Evolutionary conservation across 495 filamentous ascomycete genomes (phyloP), one percentile per base, ranked within the genome.

Genomic region (Penicillium manginii): DNA sequence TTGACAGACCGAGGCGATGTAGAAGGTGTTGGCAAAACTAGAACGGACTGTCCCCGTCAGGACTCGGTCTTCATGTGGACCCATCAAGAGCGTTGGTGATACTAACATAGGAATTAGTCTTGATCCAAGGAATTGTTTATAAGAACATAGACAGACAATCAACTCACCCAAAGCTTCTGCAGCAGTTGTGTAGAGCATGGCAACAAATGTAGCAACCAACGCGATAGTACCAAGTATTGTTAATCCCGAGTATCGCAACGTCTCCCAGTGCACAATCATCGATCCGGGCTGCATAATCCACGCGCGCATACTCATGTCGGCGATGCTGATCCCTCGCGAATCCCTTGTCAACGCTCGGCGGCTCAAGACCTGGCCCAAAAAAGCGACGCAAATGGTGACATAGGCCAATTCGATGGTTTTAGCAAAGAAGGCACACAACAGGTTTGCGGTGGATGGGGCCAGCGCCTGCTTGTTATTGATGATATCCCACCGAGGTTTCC

Each of bases 321-420:
- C 84, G 18, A 93, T 80, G 5, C 83, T 89, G 50, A 92, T 79
- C 1, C 90, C 89, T 2, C 57, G 66, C 0, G 80, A 83, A 15
- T 77, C 69, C 45, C 75, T 77, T 12, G 75, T 78, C 43, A 89
- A 75, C 0, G 89, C 86, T 22, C 87, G 76, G 10, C 86, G 78
- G 40, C 83, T 88, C 10, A 93, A 70, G 3, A 87, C 81, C 74
- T 93, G 90, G 0, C 89, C 90, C 3, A 92, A 63, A 43, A 89
- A 87, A 0, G 86, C 82, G 3, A 93, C 88, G 58, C 89, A 89
- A 2, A 91, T 86, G 0, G 90, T 90, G 17, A 91, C 88, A 65
- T 91, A 93, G 0, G 86, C 82, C 60, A 90, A 65, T 70, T 93
- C 90, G 50, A 92, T 89, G 0, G 83, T 84, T 71, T 91, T 92